Evolutionary conservation across 192 early-diverging fungal genomes (phyloP).

Genomic region (Mortierella hygrophila): DNA sequence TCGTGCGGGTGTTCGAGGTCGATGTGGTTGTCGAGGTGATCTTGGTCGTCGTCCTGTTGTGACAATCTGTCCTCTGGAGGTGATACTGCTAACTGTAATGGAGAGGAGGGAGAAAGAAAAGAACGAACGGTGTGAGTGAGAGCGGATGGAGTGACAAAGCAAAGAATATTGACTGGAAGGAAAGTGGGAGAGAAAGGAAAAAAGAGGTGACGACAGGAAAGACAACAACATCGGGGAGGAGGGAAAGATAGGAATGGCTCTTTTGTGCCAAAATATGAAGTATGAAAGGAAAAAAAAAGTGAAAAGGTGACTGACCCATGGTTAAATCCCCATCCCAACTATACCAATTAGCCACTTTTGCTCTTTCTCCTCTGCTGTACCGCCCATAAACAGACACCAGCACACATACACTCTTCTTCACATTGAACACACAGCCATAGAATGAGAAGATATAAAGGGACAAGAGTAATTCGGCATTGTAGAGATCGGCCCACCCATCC

Average conservation of each 20-base stretch:
- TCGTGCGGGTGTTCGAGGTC: constrained; percentile 13
- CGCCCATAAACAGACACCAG: not conserved
- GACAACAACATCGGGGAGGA: not conserved
- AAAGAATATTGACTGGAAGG: not conserved
- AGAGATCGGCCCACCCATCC: not conserved
- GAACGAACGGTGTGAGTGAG: not conserved
- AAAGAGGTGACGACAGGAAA: not conserved
- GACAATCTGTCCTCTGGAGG: constrained; percentile 19
- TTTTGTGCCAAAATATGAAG: not conserved
- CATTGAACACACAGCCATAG: not conserved
- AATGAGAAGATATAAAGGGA: not conserved
- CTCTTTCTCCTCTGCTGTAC: not conserved
- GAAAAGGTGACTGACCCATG: no score
- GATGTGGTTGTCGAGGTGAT: constrained; percentile 6
- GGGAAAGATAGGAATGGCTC: not conserved
- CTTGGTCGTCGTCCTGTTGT: constrained; percentile 4
- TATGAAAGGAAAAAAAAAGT: not conserved
- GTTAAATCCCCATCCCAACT: not conserved
- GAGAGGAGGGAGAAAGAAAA: not conserved
- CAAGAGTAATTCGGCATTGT: not conserved
- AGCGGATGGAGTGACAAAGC: not conserved
- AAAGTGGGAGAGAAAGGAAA: not conserved
- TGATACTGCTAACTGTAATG: constrained; percentile 29
- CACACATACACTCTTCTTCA: not conserved
- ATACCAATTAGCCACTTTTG: not conserved